A percentile compares a stretch with the other conserved stretches of the same genome.
Conservation (phyloP, 176 grass and related monocot genomes). For the Cenchrus fungigraminus region DNA sequence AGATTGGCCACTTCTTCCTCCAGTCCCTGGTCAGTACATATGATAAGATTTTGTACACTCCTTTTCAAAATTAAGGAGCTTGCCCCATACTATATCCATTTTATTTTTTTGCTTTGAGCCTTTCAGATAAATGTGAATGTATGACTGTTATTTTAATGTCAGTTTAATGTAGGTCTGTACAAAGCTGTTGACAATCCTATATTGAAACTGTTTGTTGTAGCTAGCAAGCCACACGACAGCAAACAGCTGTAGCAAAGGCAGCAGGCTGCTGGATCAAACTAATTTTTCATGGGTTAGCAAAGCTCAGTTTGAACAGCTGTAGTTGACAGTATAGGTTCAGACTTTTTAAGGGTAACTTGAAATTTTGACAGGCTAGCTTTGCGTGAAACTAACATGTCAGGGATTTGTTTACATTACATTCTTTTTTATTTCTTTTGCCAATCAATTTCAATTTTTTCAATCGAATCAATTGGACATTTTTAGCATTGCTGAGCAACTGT, state of each 20-base stretch:
- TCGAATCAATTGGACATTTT: constrained; percentile 13
- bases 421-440: neutral
- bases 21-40: constrained; percentile 66
- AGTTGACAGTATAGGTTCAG: neutral
- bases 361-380: neutral
- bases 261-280: constrained; percentile 18
- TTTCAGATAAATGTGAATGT: constrained; percentile 35
- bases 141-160: constrained; percentile 26
- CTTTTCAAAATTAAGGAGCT: constrained; percentile 18
- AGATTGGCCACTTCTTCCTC: constrained; percentile 87
- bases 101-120: constrained; percentile 1
- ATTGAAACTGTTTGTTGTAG: constrained; percentile 10
- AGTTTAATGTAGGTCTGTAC: neutral
- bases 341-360: constrained; percentile 1
- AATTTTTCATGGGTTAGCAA: neutral
- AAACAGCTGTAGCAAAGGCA: neutral
- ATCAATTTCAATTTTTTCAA: constrained; percentile 7
- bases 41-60: constrained; percentile 3
- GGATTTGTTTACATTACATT: constrained; percentile 29
- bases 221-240: neutral
- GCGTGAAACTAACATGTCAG: constrained; percentile 1
- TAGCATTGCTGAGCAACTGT: constrained; percentile 14
- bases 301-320: neutral
- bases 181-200: neutral
- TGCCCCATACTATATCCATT: constrained; percentile 25